These are phyloP conservation scores for Hysterium pulicare DNA, from an alignment of 2,329 filamentous ascomycete genomes.

Conservation along the genomic window DNA sequence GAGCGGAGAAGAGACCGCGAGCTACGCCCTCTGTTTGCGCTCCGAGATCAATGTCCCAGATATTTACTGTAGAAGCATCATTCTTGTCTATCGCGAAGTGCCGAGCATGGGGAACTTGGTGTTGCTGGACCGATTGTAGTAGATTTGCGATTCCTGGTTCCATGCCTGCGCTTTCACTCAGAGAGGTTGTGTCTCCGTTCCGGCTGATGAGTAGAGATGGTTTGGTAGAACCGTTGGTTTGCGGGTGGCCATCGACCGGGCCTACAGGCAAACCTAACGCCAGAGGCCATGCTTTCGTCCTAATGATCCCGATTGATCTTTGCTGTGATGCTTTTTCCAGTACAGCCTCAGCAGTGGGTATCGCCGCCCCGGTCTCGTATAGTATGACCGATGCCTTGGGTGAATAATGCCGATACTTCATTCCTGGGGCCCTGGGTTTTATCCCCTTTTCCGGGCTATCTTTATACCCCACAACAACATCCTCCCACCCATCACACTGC, in stretches of 20 bases:
- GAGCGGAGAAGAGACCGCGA: slow-evolving; percentile 79
- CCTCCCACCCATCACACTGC: slow-evolving; percentile 74
- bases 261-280: slow-evolving; percentile 16
- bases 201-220: background rate
- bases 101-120: slow-evolving; percentile 29
- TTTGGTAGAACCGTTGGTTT: slow-evolving; percentile 11
- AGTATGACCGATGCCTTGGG: slow-evolving; percentile 82
- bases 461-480: slow-evolving; percentile 72
- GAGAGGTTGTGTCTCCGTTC: background rate
- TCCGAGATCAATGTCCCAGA: slow-evolving; percentile 73
- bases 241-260: background rate
- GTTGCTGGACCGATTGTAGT: slow-evolving; percentile 32
- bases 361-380: slow-evolving; percentile 60
- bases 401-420: slow-evolving; percentile 99
- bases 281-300: slow-evolving; percentile 25
- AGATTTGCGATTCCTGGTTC: slow-evolving; percentile 24
- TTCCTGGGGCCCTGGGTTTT: slow-evolving; percentile 79
- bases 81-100: slow-evolving; percentile 12
- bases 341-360: slow-evolving; percentile 27
- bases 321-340: slow-evolving; percentile 18
- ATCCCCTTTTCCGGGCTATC: slow-evolving; percentile 67
- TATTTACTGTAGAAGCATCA: slow-evolving; percentile 13
- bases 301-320: slow-evolving; percentile 39
- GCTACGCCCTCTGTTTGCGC: slow-evolving; percentile 70
- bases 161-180: background rate